Conservation (phyloP, 306 rosid species). For the Sechiopsis laciniata region DNA sequence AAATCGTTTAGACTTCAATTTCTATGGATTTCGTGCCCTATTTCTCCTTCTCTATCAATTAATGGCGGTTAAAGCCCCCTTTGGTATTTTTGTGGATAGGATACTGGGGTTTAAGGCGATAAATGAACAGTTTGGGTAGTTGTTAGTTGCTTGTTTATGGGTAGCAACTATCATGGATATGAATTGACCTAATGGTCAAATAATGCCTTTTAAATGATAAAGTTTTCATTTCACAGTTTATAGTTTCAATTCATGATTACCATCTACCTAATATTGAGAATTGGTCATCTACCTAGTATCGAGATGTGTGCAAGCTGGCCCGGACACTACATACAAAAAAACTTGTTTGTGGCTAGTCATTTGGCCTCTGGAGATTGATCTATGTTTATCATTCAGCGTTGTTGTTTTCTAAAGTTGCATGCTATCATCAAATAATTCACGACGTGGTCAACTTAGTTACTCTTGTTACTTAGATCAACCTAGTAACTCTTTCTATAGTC, state of each 20-base stretch:
- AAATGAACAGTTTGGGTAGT: background rate
- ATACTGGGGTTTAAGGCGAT: background rate
- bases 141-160: background rate
- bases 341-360: too few relatives aligned
- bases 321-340: too few relatives aligned
- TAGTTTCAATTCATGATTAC: too few relatives aligned
- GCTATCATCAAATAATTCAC: background rate
- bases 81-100: background rate
- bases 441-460: background rate
- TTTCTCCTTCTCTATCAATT: background rate
- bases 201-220: too few relatives aligned
- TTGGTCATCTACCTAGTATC: too few relatives aligned
- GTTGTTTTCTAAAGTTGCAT: background rate
- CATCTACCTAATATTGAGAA: too few relatives aligned
- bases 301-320: too few relatives aligned
- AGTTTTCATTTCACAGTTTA: too few relatives aligned
- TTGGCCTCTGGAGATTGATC: background rate
- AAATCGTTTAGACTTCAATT: background rate
- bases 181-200: too few relatives aligned
- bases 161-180: too few relatives aligned
- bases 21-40: conserved; percentile 14
- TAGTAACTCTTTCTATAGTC: too few relatives aligned
- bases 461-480: too few relatives aligned
- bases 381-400: background rate
- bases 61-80: background rate